Conservation (phyloP, 768 basidiomycete species). For the Lactifluus rugatus region DNA sequence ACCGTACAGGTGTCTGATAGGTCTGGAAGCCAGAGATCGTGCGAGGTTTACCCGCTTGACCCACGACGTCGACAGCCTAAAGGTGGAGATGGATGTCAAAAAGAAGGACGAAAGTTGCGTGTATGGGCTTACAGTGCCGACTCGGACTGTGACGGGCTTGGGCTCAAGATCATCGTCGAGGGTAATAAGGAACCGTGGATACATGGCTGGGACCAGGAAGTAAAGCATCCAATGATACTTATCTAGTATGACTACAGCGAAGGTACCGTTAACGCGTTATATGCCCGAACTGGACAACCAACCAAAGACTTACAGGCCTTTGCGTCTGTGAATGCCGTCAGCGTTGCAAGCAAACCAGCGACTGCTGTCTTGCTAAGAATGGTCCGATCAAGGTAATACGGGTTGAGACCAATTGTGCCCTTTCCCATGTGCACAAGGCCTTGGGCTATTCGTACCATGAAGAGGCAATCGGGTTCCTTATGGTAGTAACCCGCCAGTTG, state of each 20-base stretch:
- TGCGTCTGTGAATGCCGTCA: constrained; percentile 90
- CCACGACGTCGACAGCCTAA: constrained; percentile 93
- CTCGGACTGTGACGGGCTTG: constrained; percentile 85
- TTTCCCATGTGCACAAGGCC: constrained; percentile 99
- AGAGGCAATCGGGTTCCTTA: constrained; percentile 94
- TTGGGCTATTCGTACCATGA: constrained; percentile 92
- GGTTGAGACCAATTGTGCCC: constrained; percentile 93
- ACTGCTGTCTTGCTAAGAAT: constrained; percentile 86
- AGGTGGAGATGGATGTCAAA: constrained; percentile 1
- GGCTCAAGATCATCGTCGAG: constrained; percentile 85
- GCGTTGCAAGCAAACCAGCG: constrained; percentile 77
- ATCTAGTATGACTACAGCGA: constrained; percentile 69
- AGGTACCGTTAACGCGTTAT: not conserved
- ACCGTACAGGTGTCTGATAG: constrained; percentile 89
- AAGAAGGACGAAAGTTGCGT: not conserved
- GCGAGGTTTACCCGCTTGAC: constrained; percentile 93
- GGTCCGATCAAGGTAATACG: constrained; percentile 88
- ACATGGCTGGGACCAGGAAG: constrained; percentile 94
- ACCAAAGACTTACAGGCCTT: constrained; percentile 66
- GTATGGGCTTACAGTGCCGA: constrained; percentile 61
- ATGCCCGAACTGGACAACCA: not conserved
- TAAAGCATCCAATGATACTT: constrained; percentile 99
- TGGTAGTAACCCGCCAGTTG: constrained; percentile 97
- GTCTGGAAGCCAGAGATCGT: constrained; percentile 99
- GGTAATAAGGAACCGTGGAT: constrained; percentile 95